Evolutionary conservation across 768 basidiomycete genomes (phyloP).

Genomic region (Tulasnella sp.): DNA sequence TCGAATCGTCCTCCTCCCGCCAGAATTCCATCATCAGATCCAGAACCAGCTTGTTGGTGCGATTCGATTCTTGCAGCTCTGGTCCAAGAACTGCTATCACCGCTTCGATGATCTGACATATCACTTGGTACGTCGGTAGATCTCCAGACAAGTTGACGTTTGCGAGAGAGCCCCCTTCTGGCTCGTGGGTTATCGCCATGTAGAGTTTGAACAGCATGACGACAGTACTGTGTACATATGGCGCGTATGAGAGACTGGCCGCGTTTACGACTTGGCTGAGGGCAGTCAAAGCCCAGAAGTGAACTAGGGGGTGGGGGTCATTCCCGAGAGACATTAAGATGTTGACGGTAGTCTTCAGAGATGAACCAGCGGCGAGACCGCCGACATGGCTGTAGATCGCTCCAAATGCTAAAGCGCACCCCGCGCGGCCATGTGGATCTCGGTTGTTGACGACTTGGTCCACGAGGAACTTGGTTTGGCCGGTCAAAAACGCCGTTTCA

Average conservation of each 20-base stretch:
- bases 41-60: constrained; percentile 69
- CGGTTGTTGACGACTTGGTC: constrained; percentile 92
- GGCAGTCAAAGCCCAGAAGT: constrained; percentile 85
- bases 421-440: constrained; percentile 83
- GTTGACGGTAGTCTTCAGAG: constrained; percentile 92
- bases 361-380: constrained; percentile 84
- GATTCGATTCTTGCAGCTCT: constrained; percentile 80
- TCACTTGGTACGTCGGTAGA: constrained; percentile 81
- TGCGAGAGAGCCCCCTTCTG: constrained; percentile 74
- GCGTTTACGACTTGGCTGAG: constrained; percentile 81
- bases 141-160: constrained; percentile 85
- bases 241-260: constrained; percentile 82
- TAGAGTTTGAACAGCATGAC: constrained; percentile 88
- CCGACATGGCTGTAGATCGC: constrained; percentile 88
- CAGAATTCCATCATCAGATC: constrained; percentile 80
- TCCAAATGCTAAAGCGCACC: constrained; percentile 86
- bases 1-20: constrained; percentile 74
- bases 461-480: constrained; percentile 80
- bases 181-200: constrained; percentile 80
- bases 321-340: constrained; percentile 89
- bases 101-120: constrained; percentile 87
- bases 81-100: constrained; percentile 90
- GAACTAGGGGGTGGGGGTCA: constrained; percentile 93
- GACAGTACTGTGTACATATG: constrained; percentile 78
- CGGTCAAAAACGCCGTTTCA: constrained; percentile 72